Percentiles rank a stretch among this genome's conserved stretches.
Evolutionary conservation across 257 asterid genomes (phyloP).

Genomic region (Nyctanthes arbortristis): DNA sequence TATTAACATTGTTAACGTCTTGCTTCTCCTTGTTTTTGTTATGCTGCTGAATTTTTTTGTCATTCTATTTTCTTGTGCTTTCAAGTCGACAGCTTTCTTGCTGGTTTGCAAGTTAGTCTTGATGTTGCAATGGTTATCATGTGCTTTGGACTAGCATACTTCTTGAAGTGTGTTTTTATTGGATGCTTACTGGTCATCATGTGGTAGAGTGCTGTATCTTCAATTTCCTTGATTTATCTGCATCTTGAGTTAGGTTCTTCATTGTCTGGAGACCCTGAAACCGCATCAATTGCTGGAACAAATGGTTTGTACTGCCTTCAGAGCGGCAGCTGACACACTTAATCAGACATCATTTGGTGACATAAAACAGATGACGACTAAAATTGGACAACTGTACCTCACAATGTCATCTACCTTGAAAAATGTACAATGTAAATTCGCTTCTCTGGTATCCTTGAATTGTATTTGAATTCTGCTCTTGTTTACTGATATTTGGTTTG

Average conservation of each 20-base stretch:
- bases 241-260: constrained; percentile 63
- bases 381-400: constrained; percentile 67
- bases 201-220: background rate
- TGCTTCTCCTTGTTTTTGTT: background rate
- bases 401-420: constrained; percentile 69
- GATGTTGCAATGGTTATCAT: background rate
- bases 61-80: background rate
- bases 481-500: background rate
- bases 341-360: constrained; percentile 65
- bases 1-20: background rate
- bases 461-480: background rate
- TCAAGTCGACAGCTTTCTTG: background rate
- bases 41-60: background rate
- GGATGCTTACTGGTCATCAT: background rate
- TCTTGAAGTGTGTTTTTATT: background rate
- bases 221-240: background rate
- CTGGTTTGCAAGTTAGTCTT: background rate
- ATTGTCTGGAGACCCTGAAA: constrained; percentile 85
- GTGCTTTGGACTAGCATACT: background rate
- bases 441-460: background rate
- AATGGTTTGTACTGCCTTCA: constrained; percentile 85
- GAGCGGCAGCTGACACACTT: constrained; percentile 86
- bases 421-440: constrained; percentile 52
- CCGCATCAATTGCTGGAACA: constrained; percentile 78
- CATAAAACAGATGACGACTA: constrained; percentile 64